Evolutionary conservation across 1,284 basidiomycete species (phyloP).

Genomic region (Cutaneotrichosporon cutaneum): DNA sequence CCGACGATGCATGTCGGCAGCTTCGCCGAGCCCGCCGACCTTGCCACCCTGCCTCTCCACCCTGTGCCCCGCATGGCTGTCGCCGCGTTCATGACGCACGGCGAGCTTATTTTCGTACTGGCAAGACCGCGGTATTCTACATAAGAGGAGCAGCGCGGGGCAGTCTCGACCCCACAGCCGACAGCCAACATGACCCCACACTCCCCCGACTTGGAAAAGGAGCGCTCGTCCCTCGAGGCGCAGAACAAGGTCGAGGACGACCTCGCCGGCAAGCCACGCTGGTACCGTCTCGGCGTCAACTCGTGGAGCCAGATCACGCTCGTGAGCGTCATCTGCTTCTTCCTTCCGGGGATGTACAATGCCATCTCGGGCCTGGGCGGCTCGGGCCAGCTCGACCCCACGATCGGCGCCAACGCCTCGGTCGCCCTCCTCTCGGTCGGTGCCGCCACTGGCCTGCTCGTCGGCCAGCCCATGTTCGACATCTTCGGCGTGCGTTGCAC

Average conservation of each 20-base stretch:
- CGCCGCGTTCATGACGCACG: neutral
- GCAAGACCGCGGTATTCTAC: neutral
- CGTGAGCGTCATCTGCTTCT: constrained; percentile 28
- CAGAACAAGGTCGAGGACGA: neutral
- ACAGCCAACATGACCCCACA: neutral
- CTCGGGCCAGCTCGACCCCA: constrained; percentile 27
- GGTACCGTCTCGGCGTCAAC: constrained; percentile 5
- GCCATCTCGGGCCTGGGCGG: constrained; percentile 29
- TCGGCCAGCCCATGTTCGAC: constrained; percentile 28
- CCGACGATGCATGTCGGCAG: neutral
- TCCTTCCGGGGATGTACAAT: constrained; percentile 28
- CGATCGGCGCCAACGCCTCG: constrained; percentile 26
- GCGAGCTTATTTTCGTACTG: neutral
- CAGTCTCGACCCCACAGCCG: neutral
- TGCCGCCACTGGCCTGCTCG: constrained; percentile 24
- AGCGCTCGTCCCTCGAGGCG: neutral
- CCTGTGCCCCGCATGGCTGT: neutral
- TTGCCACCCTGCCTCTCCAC: neutral
- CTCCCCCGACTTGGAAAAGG: neutral
- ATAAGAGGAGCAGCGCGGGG: neutral
- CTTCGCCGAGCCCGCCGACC: neutral
- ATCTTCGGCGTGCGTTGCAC: constrained; percentile 25
- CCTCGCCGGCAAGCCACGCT: neutral
- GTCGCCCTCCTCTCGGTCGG: constrained; percentile 28
- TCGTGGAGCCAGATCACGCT: constrained; percentile 28